Base-by-base conservation (phyloP, 768 basidiomycete species). In the Trametes gibbosa region DNA sequence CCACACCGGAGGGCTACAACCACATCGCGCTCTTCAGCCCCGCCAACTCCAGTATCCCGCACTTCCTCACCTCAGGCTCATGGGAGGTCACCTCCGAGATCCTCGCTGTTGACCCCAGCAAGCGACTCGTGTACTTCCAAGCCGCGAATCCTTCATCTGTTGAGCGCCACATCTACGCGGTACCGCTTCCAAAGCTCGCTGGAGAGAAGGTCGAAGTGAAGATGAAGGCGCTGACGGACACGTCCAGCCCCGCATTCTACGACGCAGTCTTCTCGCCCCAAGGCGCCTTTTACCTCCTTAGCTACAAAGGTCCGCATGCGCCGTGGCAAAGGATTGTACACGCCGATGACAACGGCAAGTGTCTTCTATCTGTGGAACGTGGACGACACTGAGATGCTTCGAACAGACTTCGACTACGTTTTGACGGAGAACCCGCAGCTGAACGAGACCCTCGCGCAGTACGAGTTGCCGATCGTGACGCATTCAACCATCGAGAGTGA, bases 21-120 rank as follows among this genome's bases (percentile, higher is more conserved):
- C 96, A 98, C 69, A 86, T 99, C 66, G 97, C 96, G 0, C 80
- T 95, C 32, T 99, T 95, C 77, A 87, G 82, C 63, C 87, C 93
- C 6, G 84, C 89, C 3, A 81, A 80, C 59, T 79, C 87, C 17
- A 73, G 77, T 27, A 82, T 78, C 1, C 94, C 95, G 2, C 81
- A 75, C 34, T 99, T 92, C 77, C 77, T 99, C 39, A 98, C 96
- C 1, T 79, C 79, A 1, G 96, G 96, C 0, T 70, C 84, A 17
- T 97, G 95, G 95, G 96, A 99, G 72, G 92, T 98, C 5, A 86
- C 86, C 2, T 81, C 79, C 12, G 81, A 81, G 8, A 86, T 97
- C 63, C 75, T 81, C 56, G 89, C 82, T 5, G 83, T 98, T 27
- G 90, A 98, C 69, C 63, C 76, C 10, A 74, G 79, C 45, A 82